phyloP scores from a whole-genome alignment of 2,329 filamentous ascomycete genomes.

The Xylaria arbuscula region DNA sequence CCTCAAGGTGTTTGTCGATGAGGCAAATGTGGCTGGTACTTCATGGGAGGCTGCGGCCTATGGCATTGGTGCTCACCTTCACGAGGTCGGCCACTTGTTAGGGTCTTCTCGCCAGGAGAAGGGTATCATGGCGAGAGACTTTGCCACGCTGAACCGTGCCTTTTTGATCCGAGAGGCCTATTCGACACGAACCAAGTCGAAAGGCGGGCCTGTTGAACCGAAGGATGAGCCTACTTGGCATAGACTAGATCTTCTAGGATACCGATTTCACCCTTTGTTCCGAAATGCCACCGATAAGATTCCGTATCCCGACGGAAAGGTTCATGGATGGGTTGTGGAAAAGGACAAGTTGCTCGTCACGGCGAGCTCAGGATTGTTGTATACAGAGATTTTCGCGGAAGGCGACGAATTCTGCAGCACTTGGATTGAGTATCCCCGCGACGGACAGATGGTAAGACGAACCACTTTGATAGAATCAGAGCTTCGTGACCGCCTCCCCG shows the following conservation, averaged over 20 bases:
- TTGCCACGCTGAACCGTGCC: conserved; percentile 83
- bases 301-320: conserved; percentile 74
- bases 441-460: conserved; percentile 74
- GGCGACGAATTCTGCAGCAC: conserved; percentile 82
- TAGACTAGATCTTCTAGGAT: conserved; percentile 86
- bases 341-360: conserved; percentile 79
- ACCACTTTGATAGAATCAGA: conserved; percentile 80
- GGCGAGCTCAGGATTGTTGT: conserved; percentile 83
- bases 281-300: conserved; percentile 79
- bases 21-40: conserved; percentile 86
- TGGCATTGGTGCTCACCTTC: conserved; percentile 91
- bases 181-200: conserved; percentile 86
- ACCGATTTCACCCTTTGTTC: conserved; percentile 92
- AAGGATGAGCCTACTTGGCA: conserved; percentile 94
- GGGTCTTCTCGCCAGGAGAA: conserved; percentile 90
- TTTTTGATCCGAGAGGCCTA: conserved; percentile 86
- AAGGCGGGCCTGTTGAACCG: conserved; percentile 78
- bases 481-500: conserved; percentile 76
- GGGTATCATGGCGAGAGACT: conserved; percentile 93
- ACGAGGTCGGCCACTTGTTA: conserved; percentile 90
- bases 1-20: conserved; percentile 81
- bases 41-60: conserved; percentile 97
- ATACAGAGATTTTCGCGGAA: conserved; percentile 83
- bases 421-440: conserved; percentile 83
- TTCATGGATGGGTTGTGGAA: conserved; percentile 89